These are phyloP conservation scores for Talaromyces wortmannii DNA, from an alignment of 495 filamentous ascomycete genomes.

Conservation along the genomic window DNA sequence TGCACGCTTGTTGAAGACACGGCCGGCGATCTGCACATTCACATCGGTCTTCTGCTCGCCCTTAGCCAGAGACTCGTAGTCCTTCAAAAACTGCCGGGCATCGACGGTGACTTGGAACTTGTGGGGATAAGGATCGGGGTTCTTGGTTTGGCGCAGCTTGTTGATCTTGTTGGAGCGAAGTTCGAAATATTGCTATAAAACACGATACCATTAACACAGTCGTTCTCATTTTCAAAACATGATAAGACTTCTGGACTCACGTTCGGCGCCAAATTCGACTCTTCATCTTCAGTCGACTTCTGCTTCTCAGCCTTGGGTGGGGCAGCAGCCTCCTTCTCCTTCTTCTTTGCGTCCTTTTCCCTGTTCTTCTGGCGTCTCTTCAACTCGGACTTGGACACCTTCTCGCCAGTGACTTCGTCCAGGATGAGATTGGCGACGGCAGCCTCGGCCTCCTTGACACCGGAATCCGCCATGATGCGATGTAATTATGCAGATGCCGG, in stretches of 20 bases:
- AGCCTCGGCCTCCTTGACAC: constrained; percentile 50
- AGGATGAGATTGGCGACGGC: constrained; percentile 69
- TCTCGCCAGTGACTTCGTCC: constrained; percentile 81
- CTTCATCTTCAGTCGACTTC: constrained; percentile 57
- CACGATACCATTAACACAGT: background rate
- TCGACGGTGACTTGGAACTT: constrained; percentile 87
- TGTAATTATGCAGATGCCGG: background rate
- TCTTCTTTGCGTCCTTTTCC: constrained; percentile 79
- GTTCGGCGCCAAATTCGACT: constrained; percentile 85
- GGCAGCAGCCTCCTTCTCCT: constrained; percentile 71
- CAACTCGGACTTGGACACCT: constrained; percentile 78
- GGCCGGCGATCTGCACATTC: constrained; percentile 66
- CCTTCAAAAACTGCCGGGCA: constrained; percentile 65
- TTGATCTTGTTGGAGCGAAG: constrained; percentile 82
- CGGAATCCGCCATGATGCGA: constrained; percentile 37
- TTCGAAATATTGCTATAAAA: constrained; percentile 89
- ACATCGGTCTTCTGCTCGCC: constrained; percentile 73
- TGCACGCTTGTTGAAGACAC: constrained; percentile 83
- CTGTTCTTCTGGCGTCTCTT: constrained; percentile 95
- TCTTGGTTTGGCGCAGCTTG: constrained; percentile 72
- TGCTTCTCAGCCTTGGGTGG: constrained; percentile 66
- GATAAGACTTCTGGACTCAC: constrained; percentile 36
- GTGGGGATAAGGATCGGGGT: constrained; percentile 91
- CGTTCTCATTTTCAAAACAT: background rate
- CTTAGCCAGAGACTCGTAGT: constrained; percentile 71